A percentile compares a stretch with the other conserved stretches of the same genome.
phyloP scores from a whole-genome alignment of 2,329 filamentous ascomycete genomes.

The Aspergillus melleus region DNA sequence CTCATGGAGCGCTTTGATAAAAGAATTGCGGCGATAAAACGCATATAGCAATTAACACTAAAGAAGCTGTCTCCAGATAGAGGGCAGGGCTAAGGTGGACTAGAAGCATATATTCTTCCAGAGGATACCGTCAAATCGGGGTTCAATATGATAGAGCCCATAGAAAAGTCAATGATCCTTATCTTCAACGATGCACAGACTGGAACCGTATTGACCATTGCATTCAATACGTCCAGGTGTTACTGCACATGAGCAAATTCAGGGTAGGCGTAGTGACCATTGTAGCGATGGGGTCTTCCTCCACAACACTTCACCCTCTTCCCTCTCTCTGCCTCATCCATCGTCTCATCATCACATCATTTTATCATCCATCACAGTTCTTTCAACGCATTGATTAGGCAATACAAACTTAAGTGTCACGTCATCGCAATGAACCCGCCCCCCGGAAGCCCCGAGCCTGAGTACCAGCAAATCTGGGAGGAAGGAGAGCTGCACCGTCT shows the following conservation, averaged over 20 bases:
- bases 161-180: neutral
- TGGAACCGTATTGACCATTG: neutral
- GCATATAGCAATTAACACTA: neutral
- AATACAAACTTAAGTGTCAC: neutral
- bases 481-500: neutral
- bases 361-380: neutral
- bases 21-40: too few relatives aligned
- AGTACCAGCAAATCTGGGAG: neutral
- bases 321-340: neutral
- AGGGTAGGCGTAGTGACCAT: neutral
- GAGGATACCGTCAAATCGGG: too few relatives aligned
- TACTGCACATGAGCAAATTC: neutral
- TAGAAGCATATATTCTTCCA: neutral
- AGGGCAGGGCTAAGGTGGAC: neutral
- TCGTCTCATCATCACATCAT: neutral
- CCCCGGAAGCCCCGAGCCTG: neutral
- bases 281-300: neutral
- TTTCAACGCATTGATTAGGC: neutral
- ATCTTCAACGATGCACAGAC: neutral
- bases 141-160: too few relatives aligned
- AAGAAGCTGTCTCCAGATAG: neutral
- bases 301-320: neutral
- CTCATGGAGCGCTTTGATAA: too few relatives aligned
- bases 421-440: neutral
- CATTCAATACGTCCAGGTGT: neutral